Conservation (phyloP, 371 early-diverging fungal species). For the Fennellomyces sp. region DNA sequence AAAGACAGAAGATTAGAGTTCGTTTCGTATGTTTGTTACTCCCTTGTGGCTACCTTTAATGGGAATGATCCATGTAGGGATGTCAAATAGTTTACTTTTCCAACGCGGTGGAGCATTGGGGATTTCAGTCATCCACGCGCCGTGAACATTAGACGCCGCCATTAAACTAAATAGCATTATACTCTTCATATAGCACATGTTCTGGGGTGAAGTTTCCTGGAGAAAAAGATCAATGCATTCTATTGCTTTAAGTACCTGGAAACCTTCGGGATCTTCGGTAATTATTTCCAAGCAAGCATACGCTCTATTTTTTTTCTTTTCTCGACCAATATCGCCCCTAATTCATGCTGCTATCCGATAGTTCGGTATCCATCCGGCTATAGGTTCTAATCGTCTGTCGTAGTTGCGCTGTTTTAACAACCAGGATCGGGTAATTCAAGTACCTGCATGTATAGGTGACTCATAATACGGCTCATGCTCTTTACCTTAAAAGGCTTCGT, state of each 20-base stretch:
- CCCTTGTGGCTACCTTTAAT: constrained; percentile 27
- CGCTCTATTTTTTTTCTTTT: neutral
- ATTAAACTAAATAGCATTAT: too few relatives aligned
- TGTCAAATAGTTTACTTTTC: constrained; percentile 21
- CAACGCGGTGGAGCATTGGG: constrained; percentile 21
- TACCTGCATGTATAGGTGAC: neutral
- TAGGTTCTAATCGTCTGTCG: neutral
- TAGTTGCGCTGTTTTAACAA: neutral
- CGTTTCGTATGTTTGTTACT: neutral
- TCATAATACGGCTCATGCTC: neutral
- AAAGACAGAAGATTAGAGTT: neutral
- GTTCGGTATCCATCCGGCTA: neutral
- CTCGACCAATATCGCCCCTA: neutral
- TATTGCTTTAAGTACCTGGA: too few relatives aligned
- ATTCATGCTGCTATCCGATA: neutral
- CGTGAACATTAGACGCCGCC: too few relatives aligned
- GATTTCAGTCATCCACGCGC: constrained; percentile 24
- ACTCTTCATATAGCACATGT: too few relatives aligned
- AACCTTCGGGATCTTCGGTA: too few relatives aligned
- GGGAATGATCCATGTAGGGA: constrained; percentile 31
- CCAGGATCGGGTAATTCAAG: neutral
- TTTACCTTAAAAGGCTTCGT: neutral
- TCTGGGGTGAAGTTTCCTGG: too few relatives aligned
- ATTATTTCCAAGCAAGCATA: too few relatives aligned
- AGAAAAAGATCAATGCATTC: too few relatives aligned